Conservation (phyloP, 257 asterid genomes). For the Gynochthodes officinalis region DNA sequence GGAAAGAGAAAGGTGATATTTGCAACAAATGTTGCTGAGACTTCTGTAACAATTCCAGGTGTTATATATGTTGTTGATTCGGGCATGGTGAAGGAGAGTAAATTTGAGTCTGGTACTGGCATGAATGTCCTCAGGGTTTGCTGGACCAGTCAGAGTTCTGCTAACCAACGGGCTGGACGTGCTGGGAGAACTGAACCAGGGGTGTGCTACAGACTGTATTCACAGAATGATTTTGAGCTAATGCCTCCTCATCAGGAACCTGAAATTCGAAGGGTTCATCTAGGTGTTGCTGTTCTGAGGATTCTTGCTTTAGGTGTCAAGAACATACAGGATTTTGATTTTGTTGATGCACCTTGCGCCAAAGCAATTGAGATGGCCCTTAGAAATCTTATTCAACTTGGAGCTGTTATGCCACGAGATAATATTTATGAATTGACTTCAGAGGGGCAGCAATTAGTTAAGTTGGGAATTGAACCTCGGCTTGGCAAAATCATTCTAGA, state of each 20-base stretch:
- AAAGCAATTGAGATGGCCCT: conserved; percentile 74
- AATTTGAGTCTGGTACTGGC: conserved; percentile 78
- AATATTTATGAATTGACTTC: conserved; percentile 47
- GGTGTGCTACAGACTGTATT: conserved; percentile 73
- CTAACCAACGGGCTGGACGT: conserved; percentile 94
- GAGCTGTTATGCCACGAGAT: conserved; percentile 48
- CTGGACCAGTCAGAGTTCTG: conserved; percentile 82
- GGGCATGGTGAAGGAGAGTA: conserved; percentile 83
- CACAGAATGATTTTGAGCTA: conserved; percentile 52
- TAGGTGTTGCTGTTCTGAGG: conserved; percentile 86
- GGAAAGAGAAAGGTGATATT: conserved; percentile 82
- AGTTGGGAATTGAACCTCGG: conserved; percentile 92
- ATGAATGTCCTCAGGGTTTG: conserved; percentile 76
- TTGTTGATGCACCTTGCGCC: conserved; percentile 75
- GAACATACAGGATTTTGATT: conserved; percentile 66
- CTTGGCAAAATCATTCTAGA: conserved; percentile 77
- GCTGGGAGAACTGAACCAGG: conserved; percentile 98
- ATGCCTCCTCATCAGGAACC: conserved; percentile 85
- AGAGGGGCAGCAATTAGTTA: conserved; percentile 65
- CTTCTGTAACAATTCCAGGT: conserved; percentile 93
- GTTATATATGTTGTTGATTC: conserved; percentile 89
- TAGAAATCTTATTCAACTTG: conserved; percentile 68
- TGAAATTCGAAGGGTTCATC: conserved; percentile 87
- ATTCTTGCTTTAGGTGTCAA: conserved; percentile 81
- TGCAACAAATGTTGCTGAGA: conserved; percentile 90